Evolutionary conservation across 108 stramenopile genomes (phyloP).

Genomic region (Epithemia pelagica): DNA sequence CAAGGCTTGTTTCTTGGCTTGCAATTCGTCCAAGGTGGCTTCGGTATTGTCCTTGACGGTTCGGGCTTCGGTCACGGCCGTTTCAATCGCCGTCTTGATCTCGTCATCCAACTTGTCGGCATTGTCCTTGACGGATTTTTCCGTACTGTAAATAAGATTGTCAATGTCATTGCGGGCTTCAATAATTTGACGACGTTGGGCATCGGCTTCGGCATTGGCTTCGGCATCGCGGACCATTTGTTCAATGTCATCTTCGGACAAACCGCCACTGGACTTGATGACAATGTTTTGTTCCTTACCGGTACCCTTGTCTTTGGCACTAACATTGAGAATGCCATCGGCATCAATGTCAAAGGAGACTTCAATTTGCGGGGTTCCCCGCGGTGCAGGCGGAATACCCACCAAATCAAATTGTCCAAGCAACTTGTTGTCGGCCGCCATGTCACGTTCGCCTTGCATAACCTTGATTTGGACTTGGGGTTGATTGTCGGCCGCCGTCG

Average conservation of each 20-base stretch:
- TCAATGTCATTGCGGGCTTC: constrained; percentile 98
- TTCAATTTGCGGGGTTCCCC: constrained; percentile 99
- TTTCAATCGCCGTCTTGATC: constrained; percentile 89
- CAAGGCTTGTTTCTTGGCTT: constrained; percentile 88
- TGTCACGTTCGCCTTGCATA: constrained; percentile 98
- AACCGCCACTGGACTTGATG: constrained; percentile 92
- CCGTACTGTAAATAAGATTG: constrained; percentile 86
- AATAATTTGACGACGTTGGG: constrained; percentile 84
- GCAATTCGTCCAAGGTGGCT: constrained; percentile 60
- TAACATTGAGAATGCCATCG: constrained; percentile 97
- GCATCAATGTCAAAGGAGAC: constrained; percentile 99
- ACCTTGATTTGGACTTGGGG: constrained; percentile 94
- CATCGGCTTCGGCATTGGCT: constrained; percentile 92
- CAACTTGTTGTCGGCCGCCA: constrained; percentile 99
- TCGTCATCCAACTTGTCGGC: constrained; percentile 90
- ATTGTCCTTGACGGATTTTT: constrained; percentile 83
- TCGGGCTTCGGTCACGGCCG: constrained; percentile 81
- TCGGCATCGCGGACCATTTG: constrained; percentile 99
- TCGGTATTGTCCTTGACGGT: constrained; percentile 88
- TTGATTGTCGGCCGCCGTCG: constrained; percentile 99
- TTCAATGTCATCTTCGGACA: constrained; percentile 98
- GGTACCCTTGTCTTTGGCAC: constrained; percentile 99
- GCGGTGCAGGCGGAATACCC: constrained; percentile 98
- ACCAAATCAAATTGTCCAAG: constrained; percentile 98
- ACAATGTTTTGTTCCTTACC: constrained; percentile 98